Base-by-base conservation (phyloP, 1,284 basidiomycete species). In the Inonotus obliquus region DNA sequence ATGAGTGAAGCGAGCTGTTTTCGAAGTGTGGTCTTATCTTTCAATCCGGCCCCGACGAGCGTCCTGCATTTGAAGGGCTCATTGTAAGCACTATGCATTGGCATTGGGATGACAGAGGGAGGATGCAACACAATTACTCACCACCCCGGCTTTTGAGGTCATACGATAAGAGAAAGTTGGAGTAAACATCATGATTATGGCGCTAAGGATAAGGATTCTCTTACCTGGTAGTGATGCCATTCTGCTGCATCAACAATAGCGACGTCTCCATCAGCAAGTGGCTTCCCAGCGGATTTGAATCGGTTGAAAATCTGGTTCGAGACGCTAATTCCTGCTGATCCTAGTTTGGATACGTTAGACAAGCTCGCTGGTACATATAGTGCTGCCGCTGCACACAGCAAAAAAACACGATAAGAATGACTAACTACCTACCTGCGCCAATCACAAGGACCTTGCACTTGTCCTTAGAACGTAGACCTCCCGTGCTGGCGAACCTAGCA, bases 31-130 rank as follows among this genome's bases (percentile, higher is more conserved):
- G 76, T 73, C 66, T 91, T 88, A 55, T 81, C 73, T 69, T 88
- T 85, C 63, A 98, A 80, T 39, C 96, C 96, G 29, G 92, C 81
- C 27, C 94, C 96, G 45, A 96, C 95, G 25, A 98, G 84, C 1
- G 96, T 97, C 95, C 92, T 94, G 17, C 23, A 4, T 32, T 55
- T 35, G 39, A 39, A 37, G 62, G 10, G 44, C 23, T 32, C 54
- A 29, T 56, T 68, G 35, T 59, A 49, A 54, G 17, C 27, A 44
- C 41, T 11, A 35, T n/a, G n/a, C n/a, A n/a, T n/a, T n/a, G n/a
- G n/a, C n/a, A n/a, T n/a, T n/a, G n/a, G n/a, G n/a, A n/a, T n/a
- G n/a, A n/a, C n/a, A n/a, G n/a, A n/a, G n/a, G n/a, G n/a, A n/a
- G n/a, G n/a, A n/a, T n/a, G n/a, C n/a, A n/a, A 51, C 5, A 35